Evolutionary conservation across 352 stramenopile genomes (phyloP).

Genomic region (Phytophthora ramorum): DNA sequence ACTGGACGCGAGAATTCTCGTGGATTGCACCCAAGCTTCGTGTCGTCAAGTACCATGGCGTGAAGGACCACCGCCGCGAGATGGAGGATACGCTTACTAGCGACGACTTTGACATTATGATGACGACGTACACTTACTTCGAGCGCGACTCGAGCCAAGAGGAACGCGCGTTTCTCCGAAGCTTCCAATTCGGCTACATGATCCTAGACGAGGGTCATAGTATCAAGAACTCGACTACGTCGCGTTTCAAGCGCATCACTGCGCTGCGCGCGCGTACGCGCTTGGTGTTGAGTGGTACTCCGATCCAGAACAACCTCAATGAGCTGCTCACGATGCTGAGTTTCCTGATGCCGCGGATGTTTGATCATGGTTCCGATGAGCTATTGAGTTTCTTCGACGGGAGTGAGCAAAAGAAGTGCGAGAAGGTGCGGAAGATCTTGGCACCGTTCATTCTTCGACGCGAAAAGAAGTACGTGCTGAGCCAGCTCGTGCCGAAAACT

Average conservation of each 20-base stretch:
- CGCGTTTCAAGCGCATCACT: slow-evolving; percentile 90
- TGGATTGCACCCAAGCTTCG: slow-evolving; percentile 93
- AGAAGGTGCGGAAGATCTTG: slow-evolving; percentile 93
- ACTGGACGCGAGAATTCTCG: slow-evolving; percentile 93
- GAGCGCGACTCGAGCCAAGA: slow-evolving; percentile 87
- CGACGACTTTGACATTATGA: slow-evolving; percentile 82
- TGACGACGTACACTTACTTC: slow-evolving; percentile 94
- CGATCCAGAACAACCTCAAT: slow-evolving; percentile 92
- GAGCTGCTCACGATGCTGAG: slow-evolving; percentile 91
- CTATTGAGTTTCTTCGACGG: slow-evolving; percentile 85
- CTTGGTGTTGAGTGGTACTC: slow-evolving; percentile 87
- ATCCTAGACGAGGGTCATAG: slow-evolving; percentile 94
- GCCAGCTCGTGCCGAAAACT: slow-evolving; percentile 91
- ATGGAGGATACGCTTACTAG: slow-evolving; percentile 58
- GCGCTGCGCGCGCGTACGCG: slow-evolving; percentile 74
- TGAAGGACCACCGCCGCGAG: slow-evolving; percentile 65
- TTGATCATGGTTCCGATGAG: slow-evolving; percentile 84
- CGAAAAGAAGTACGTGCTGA: slow-evolving; percentile 96
- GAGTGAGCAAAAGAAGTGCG: slow-evolving; percentile 79
- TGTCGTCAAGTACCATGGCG: slow-evolving; percentile 86
- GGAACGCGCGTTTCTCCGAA: slow-evolving; percentile 81
- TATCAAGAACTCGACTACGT: slow-evolving; percentile 93
- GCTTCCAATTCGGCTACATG: slow-evolving; percentile 91
- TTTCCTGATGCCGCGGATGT: slow-evolving; percentile 94
- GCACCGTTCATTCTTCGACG: slow-evolving; percentile 97